phyloP scores from a whole-genome alignment of 441 rosid genomes.

The Bocquillonia castaneifolia region DNA sequence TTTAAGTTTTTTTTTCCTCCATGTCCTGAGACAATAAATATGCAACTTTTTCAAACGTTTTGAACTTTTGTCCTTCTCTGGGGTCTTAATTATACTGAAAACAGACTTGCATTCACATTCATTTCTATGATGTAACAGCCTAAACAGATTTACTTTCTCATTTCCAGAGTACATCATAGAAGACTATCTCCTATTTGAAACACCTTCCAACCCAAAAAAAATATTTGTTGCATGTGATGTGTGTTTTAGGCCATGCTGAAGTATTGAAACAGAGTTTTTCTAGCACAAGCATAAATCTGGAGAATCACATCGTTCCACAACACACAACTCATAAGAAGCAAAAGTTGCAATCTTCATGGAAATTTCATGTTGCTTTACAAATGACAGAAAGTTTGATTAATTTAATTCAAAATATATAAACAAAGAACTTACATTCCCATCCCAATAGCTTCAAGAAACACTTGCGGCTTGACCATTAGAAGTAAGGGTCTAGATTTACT shows the following conservation, averaged over 20 bases:
- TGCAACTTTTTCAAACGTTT: not conserved
- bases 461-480: slow-evolving; percentile 50
- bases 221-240: not conserved
- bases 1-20: no score
- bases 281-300: not conserved
- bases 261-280: not conserved
- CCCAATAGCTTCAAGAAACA: slow-evolving; percentile 57
- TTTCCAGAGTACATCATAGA: not conserved
- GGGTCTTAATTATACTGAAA: not conserved
- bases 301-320: not conserved
- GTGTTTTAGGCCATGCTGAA: not conserved
- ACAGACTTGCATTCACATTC: not conserved
- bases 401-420: not conserved
- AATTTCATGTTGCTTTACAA: not conserved
- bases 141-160: not conserved
- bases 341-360: not conserved
- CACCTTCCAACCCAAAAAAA: not conserved
- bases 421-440: slow-evolving; percentile 53
- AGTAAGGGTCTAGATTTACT: slow-evolving; percentile 66
- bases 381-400: not conserved
- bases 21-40: no score
- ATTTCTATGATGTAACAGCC: not conserved
- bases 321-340: not conserved
- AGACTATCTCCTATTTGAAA: not conserved
- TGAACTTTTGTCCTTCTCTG: not conserved